phyloP scores from a whole-genome alignment of 805 yeast genomes.

The Ogataea degrootiae region DNA sequence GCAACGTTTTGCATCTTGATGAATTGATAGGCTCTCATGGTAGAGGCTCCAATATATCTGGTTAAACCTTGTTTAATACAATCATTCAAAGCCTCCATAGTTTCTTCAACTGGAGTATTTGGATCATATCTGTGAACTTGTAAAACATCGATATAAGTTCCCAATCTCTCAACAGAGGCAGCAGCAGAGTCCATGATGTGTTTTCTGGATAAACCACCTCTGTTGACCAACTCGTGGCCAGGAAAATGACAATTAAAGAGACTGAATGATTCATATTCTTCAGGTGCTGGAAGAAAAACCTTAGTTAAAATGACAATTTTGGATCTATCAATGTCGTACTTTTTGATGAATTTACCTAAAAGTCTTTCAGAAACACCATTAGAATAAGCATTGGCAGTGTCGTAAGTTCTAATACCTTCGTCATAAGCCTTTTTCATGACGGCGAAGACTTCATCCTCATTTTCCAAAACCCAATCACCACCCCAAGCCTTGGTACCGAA shows the following conservation, averaged over 20 bases:
- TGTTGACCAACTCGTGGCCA: slow-evolving; percentile 24
- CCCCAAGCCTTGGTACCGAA: slow-evolving; percentile 40
- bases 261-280: slow-evolving; percentile 24
- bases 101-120: slow-evolving; percentile 43
- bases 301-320: slow-evolving; percentile 52
- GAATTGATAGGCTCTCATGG: slow-evolving; percentile 52
- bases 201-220: slow-evolving; percentile 37
- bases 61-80: slow-evolving; percentile 40
- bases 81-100: slow-evolving; percentile 51
- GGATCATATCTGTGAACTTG: slow-evolving; percentile 53
- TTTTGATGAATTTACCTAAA: slow-evolving; percentile 46
- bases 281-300: slow-evolving; percentile 29
- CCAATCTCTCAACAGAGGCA: slow-evolving; percentile 39
- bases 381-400: slow-evolving; percentile 44
- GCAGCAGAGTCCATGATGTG: slow-evolving; percentile 40
- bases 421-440: slow-evolving; percentile 42
- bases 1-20: slow-evolving; percentile 50
- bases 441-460: slow-evolving; percentile 38
- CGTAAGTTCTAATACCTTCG: slow-evolving; percentile 41
- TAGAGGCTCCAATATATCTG: slow-evolving; percentile 56
- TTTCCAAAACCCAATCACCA: slow-evolving; percentile 39
- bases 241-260: slow-evolving; percentile 41
- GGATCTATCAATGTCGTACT: slow-evolving; percentile 46
- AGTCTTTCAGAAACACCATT: slow-evolving; percentile 43
- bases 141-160: slow-evolving; percentile 46